phyloP scores from a whole-genome alignment of 805 yeast species.

The Saitoella complicata region DNA sequence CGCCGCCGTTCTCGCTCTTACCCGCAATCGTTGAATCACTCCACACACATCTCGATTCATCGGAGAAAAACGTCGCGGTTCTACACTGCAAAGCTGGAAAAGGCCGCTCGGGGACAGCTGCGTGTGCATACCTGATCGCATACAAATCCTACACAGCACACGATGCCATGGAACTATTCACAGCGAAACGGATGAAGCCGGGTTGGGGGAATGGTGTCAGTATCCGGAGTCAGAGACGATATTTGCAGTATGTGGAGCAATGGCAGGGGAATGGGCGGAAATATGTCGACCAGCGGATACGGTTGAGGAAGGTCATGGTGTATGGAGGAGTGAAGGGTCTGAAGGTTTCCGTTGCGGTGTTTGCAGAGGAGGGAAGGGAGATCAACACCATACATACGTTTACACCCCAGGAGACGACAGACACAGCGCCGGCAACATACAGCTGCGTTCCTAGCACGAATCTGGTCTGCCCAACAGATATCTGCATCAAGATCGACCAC shows the following conservation, averaged over 20 bases:
- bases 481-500: slow-evolving; percentile 11
- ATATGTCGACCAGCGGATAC: slow-evolving; percentile 11
- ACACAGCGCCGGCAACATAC: neutral
- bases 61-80: slow-evolving; percentile 36
- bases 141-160: slow-evolving; percentile 24
- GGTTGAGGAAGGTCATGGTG: slow-evolving; percentile 11
- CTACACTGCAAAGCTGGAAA: slow-evolving; percentile 85
- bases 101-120: slow-evolving; percentile 73
- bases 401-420: slow-evolving; percentile 5
- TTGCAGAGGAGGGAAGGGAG: slow-evolving; percentile 9
- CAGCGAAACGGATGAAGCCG: slow-evolving; percentile 38
- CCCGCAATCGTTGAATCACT: slow-evolving; percentile 31
- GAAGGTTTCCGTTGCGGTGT: slow-evolving; percentile 12
- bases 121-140: slow-evolving; percentile 54
- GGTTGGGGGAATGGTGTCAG: slow-evolving; percentile 53
- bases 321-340: slow-evolving; percentile 12
- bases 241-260: slow-evolving; percentile 39
- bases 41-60: slow-evolving; percentile 24
- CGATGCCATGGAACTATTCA: slow-evolving; percentile 38
- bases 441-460: neutral
- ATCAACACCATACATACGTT: slow-evolving; percentile 9
- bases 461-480: slow-evolving; percentile 8
- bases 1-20: slow-evolving; percentile 48
- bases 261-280: slow-evolving; percentile 15
- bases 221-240: slow-evolving; percentile 52